phyloP scores from a whole-genome alignment of 257 asterid genomes.

The Solanum virginianum region DNA sequence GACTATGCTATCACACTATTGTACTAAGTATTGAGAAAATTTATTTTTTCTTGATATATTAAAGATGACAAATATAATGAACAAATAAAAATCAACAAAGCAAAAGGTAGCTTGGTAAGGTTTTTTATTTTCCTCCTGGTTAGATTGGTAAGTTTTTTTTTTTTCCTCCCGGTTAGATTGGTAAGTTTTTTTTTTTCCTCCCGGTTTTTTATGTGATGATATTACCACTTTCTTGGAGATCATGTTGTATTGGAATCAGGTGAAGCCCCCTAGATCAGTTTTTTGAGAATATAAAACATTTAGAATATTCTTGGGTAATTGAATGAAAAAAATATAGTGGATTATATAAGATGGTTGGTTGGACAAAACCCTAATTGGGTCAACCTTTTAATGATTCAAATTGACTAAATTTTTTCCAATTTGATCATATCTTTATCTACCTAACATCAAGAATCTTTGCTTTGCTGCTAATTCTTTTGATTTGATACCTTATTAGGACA shows the following conservation, averaged over 20 bases:
- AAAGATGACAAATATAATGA: too few species aligned
- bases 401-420: conserved; percentile 2
- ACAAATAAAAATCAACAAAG: too few species aligned
- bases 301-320: neutral
- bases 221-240: neutral
- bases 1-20: too few species aligned
- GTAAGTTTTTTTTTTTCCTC: too few species aligned
- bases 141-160: too few species aligned
- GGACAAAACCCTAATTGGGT: conserved; percentile 5
- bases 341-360: neutral
- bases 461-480: neutral
- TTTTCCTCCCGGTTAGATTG: too few species aligned
- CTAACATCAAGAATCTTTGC: neutral
- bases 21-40: too few species aligned
- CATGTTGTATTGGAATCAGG: neutral
- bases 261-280: neutral
- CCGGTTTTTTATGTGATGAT: too few species aligned
- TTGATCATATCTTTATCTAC: neutral
- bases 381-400: conserved; percentile 19
- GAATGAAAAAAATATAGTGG: neutral
- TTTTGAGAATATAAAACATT: neutral
- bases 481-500: neutral
- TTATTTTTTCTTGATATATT: too few species aligned
- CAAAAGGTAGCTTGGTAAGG: too few species aligned
- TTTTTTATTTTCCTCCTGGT: too few species aligned